phyloP scores from a whole-genome alignment of 257 asterid species.

The Primulina tabacum region DNA sequence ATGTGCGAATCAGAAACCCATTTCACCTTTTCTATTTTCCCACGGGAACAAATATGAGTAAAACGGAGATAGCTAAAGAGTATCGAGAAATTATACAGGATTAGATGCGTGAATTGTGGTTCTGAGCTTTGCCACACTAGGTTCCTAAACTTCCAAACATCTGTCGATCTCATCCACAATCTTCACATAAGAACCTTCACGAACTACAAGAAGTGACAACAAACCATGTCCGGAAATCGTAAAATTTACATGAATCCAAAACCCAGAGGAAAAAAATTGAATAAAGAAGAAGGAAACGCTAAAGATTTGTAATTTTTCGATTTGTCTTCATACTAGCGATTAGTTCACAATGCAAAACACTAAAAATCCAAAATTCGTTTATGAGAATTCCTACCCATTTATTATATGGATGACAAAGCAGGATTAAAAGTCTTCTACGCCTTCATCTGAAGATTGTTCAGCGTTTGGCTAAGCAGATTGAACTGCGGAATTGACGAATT shows the following conservation, averaged over 20 bases:
- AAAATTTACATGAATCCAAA: too few species aligned
- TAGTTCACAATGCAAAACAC: neutral
- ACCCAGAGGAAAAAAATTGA: neutral
- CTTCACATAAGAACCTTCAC: neutral
- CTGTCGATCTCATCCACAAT: neutral
- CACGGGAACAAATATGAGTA: neutral
- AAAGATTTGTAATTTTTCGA: neutral
- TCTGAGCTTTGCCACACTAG: neutral
- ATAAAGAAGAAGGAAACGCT: neutral
- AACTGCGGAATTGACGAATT: too few species aligned
- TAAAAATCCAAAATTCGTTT: neutral
- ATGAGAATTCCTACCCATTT: neutral
- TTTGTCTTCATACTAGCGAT: neutral
- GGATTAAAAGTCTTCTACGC: neutral
- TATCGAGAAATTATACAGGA: neutral
- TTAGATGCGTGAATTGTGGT: neutral
- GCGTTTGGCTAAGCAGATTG: too few species aligned
- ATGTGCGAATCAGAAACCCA: neutral
- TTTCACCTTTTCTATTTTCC: neutral
- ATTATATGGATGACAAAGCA: neutral
- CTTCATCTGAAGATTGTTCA: too few species aligned
- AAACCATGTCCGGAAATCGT: neutral
- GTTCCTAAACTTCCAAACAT: neutral
- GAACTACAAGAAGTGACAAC: neutral
- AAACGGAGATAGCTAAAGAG: neutral